phyloP scores from a whole-genome alignment of 345 rosid genomes.

The Eucalyptus erythrocorys region DNA sequence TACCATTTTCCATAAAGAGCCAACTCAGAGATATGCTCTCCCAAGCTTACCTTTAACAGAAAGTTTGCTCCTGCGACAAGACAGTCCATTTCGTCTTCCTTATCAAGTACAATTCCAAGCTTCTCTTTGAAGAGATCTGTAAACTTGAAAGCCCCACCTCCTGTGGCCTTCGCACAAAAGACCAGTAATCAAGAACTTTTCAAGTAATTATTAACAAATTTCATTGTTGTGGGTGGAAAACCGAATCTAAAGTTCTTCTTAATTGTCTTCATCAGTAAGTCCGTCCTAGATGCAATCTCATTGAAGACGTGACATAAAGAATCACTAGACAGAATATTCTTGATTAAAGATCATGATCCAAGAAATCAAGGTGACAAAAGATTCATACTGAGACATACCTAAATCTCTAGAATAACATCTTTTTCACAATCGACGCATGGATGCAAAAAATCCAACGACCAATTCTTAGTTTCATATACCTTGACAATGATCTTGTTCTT shows the following conservation, averaged over 20 bases:
- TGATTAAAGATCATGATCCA: not conserved
- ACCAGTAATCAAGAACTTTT: not conserved
- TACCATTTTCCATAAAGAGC: not conserved
- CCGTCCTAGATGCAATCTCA: not conserved
- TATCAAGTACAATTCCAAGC: slow-evolving; percentile 74
- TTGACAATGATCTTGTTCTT: slow-evolving; percentile 36
- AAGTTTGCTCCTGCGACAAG: slow-evolving; percentile 92
- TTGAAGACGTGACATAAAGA: not conserved
- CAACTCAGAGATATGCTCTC: not conserved
- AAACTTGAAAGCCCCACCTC: slow-evolving; percentile 96
- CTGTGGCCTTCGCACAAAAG: slow-evolving; percentile 68
- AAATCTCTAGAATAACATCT: not conserved
- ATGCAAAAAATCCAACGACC: not conserved
- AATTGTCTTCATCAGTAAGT: not conserved
- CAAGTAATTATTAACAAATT: not conserved
- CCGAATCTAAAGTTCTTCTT: not conserved
- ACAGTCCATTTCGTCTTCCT: slow-evolving; percentile 94
- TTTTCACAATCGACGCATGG: not conserved
- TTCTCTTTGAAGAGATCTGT: slow-evolving; percentile 82
- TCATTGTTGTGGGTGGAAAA: not conserved
- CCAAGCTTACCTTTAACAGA: slow-evolving; percentile 68
- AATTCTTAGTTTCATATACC: slow-evolving; percentile 24
- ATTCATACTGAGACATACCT: not conserved
- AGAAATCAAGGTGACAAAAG: not conserved
- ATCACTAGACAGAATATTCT: not conserved